Conservation (phyloP, 116 monocot genomes). For the Cymodocea nodosa region DNA sequence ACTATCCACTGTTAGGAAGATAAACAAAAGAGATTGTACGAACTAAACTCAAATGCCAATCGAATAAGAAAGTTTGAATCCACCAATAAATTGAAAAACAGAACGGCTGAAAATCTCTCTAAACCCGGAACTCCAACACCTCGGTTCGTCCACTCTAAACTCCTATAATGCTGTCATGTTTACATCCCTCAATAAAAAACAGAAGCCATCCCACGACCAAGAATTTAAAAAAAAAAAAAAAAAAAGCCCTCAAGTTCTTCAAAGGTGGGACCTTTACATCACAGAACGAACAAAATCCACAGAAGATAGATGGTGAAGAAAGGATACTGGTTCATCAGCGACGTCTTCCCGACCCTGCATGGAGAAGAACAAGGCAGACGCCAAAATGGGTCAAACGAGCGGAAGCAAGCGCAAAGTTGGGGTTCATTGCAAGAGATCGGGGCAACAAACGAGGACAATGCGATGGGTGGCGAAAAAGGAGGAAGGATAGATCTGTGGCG, state of each 20-base stretch:
- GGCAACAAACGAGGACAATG: background rate
- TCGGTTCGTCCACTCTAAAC: no score
- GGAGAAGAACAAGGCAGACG: background rate
- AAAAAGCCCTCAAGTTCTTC: conserved; percentile 4
- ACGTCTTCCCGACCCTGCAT: conserved; percentile 78
- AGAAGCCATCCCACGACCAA: no score
- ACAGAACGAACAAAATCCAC: background rate
- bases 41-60: no score
- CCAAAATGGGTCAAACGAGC: background rate
- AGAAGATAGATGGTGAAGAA: background rate
- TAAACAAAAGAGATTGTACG: no score
- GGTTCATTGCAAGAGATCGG: background rate
- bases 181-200: no score
- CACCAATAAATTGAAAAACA: no score
- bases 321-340: conserved; percentile 84
- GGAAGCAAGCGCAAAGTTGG: no score
- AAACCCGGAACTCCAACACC: no score
- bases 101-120: no score
- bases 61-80: no score
- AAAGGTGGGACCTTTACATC: background rate
- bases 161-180: no score
- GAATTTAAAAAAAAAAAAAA: background rate
- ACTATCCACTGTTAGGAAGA: no score
- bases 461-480: background rate
- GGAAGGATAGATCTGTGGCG: background rate